phyloP scores from a whole-genome alignment of 768 basidiomycete genomes.

The Collybiopsis luxurians region DNA sequence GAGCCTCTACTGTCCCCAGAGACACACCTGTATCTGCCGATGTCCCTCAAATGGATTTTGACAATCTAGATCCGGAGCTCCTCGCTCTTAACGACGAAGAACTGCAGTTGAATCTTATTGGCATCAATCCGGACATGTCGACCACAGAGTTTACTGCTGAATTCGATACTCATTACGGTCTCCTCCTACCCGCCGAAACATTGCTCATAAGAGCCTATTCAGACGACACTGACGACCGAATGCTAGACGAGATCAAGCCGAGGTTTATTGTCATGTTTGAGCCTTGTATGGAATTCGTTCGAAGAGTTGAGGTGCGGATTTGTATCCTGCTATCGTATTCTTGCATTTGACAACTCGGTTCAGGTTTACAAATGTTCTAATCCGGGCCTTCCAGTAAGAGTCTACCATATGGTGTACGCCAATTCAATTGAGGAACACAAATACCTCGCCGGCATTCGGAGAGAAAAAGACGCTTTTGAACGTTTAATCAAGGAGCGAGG shows the following conservation, averaged over 20 bases:
- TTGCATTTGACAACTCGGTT: neutral
- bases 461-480: constrained; percentile 94
- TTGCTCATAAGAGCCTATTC: constrained; percentile 86
- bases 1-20: neutral
- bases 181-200: constrained; percentile 74
- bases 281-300: constrained; percentile 88
- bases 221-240: constrained; percentile 88
- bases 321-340: neutral
- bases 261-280: constrained; percentile 96
- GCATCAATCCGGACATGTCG: constrained; percentile 11
- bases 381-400: constrained; percentile 78
- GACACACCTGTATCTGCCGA: constrained; percentile 5
- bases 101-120: constrained; percentile 23
- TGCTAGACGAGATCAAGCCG: constrained; percentile 84
- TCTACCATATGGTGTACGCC: constrained; percentile 95
- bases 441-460: constrained; percentile 83
- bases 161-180: constrained; percentile 77
- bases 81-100: constrained; percentile 2
- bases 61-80: neutral
- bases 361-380: constrained; percentile 86
- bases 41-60: too few species aligned
- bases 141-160: constrained; percentile 41
- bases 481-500: constrained; percentile 88
- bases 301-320: constrained; percentile 77
- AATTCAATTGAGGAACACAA: constrained; percentile 95